phyloP scores from a whole-genome alignment of 768 basidiomycete species.

The Rhizopogon vesiculosus region DNA sequence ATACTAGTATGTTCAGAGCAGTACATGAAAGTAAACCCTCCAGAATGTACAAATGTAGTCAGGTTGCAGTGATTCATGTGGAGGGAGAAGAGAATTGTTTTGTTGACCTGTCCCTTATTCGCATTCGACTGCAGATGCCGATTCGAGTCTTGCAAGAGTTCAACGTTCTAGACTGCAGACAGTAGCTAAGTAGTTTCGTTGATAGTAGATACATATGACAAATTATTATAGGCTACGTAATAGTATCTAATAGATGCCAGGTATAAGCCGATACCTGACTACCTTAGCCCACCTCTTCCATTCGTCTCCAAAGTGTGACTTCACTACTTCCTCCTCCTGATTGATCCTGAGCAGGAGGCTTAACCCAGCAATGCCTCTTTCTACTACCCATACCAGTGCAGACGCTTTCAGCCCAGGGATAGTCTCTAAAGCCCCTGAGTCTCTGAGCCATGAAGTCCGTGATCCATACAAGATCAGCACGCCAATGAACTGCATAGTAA shows the following conservation, averaged over 20 bases:
- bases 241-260: conserved; percentile 22
- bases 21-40: too few relatives aligned
- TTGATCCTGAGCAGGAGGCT: conserved; percentile 1
- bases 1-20: too few relatives aligned
- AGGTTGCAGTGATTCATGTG: too few relatives aligned
- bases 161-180: too few relatives aligned
- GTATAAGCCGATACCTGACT: conserved; percentile 28
- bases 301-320: conserved; percentile 25
- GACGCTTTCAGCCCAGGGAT: conserved; percentile 1
- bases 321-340: conserved; percentile 27
- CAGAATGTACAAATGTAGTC: too few relatives aligned
- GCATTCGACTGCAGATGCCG: too few relatives aligned
- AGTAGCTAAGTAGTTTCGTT: too few relatives aligned
- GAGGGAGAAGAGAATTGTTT: too few relatives aligned
- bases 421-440: conserved; percentile 6
- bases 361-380: neutral
- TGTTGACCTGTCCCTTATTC: too few relatives aligned
- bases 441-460: conserved; percentile 10
- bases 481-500: conserved; percentile 7
- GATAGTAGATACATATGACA: too few relatives aligned
- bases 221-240: too few relatives aligned
- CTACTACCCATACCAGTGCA: neutral
- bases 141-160: too few relatives aligned
- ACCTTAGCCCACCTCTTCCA: conserved; percentile 28
- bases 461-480: conserved; percentile 1